phyloP scores from a whole-genome alignment of 306 rosid genomes.

The Vigna nakashimae region DNA sequence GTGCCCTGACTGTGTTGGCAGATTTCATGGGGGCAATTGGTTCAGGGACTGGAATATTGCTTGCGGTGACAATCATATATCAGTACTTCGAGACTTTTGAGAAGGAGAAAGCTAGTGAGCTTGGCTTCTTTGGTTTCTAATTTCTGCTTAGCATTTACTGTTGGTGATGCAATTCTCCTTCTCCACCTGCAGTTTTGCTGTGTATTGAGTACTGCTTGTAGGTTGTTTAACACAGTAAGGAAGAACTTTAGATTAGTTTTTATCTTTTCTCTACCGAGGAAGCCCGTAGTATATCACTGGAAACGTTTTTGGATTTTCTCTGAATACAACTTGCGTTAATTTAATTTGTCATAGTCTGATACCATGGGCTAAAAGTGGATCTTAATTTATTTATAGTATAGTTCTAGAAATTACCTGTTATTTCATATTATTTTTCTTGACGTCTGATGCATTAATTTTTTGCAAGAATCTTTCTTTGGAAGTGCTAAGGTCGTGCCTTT shows the following conservation, averaged over 20 bases:
- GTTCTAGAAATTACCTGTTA: neutral
- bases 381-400: neutral
- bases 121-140: constrained; percentile 72
- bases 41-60: constrained; percentile 70
- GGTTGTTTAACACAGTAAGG: constrained; percentile 53
- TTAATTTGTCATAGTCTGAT: constrained; percentile 25
- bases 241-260: constrained; percentile 50
- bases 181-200: constrained; percentile 55
- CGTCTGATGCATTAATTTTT: neutral
- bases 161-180: constrained; percentile 34
- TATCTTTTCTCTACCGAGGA: constrained; percentile 27
- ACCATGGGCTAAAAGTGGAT: neutral
- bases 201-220: constrained; percentile 52
- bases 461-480: neutral
- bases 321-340: constrained; percentile 16
- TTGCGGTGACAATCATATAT: constrained; percentile 76
- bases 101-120: constrained; percentile 75
- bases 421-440: neutral
- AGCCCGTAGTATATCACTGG: constrained; percentile 31
- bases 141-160: constrained; percentile 18
- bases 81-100: constrained; percentile 71
- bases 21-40: constrained; percentile 84
- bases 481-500: too few species aligned
- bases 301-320: constrained; percentile 27
- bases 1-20: constrained; percentile 77